Base-by-base conservation (phyloP, 2,329 filamentous ascomycete species). In the Colletotrichum acutatum region DNA sequence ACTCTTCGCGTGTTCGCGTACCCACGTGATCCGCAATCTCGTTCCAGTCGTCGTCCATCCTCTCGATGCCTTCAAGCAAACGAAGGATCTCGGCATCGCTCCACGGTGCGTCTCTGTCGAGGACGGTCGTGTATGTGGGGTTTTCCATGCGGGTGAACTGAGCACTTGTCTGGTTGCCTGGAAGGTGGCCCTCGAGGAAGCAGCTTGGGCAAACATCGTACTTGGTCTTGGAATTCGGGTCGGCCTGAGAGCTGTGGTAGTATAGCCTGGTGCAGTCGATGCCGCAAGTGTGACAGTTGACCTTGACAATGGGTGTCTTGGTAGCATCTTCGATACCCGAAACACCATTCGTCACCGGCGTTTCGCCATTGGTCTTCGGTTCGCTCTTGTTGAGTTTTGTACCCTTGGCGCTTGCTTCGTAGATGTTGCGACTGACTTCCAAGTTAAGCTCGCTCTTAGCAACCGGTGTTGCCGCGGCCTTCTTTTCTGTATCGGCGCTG, bases 41-140 rank as follows among this genome's bases (percentile, higher is more conserved):
- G 71, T 94, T 93, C 97, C 97, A 99, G 83, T 98, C 95, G 74
- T 98, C 96, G 76, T 98, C 96, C 78, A 96, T 98, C 77, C 93
- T 90, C 84, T 99, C 97, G 61, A 99, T 86, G 9, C 91, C 97
- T 82, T 99, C 97, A 7, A 99, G 89, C 49, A 99, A 89, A 62
- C 95, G 88, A n/a, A 99, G 87, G 16, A 94, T 90, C 83, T 99
- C 97, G 16, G 94, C 91, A 79, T 98, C 95, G 24, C 93, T 93
- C 97, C 97, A 99, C 1, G 95, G 92, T 19, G 94, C 91, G 79
- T 98, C 95, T 65, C 94, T 90, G 77, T 98, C 95, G 2, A 93
- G 86, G n/a, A 94, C 87, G 1, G 90, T 89, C 4, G 93, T 91
- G 81, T 98, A 96, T 4, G 89, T 90, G n/a, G 93, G 92, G 79